Conservation (phyloP, 2,329 filamentous ascomycete genomes). For the Xylaria sp. region DNA sequence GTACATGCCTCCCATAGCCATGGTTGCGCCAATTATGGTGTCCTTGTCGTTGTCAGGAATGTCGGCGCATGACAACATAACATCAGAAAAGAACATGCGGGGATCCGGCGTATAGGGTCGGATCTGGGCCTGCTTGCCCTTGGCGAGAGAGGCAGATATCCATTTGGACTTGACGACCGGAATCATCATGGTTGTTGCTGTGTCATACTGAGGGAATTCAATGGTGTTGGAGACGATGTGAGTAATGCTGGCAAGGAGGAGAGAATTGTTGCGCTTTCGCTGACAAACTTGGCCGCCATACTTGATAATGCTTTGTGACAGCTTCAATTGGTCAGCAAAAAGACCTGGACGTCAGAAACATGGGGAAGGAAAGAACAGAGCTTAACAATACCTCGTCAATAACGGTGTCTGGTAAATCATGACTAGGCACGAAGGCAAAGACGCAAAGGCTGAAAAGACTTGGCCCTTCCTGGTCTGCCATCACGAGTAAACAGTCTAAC, state of each 20-base stretch:
- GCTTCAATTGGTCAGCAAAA: conserved; percentile 47
- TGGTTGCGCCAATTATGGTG: conserved; percentile 86
- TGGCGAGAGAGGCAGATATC: conserved; percentile 76
- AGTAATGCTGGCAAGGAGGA: conserved; percentile 60
- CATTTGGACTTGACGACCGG: conserved; percentile 86
- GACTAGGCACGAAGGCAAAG: conserved; percentile 45
- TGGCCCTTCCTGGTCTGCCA: conserved; percentile 44
- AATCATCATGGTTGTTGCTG: conserved; percentile 79
- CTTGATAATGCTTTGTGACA: conserved; percentile 56
- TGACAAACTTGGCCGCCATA: conserved; percentile 63
- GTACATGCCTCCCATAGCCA: conserved; percentile 89
- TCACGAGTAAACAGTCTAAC: conserved; percentile 32
- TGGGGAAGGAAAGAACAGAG: neutral
- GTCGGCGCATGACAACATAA: conserved; percentile 83
- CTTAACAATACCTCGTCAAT: conserved; percentile 44
- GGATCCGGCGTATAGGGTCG: conserved; percentile 92
- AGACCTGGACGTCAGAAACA: neutral
- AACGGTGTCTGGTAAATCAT: conserved; percentile 40
- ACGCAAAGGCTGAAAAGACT: conserved; percentile 45
- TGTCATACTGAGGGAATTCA: conserved; percentile 89
- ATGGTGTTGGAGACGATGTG: conserved; percentile 76
- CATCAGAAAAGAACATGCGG: conserved; percentile 86
- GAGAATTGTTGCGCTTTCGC: conserved; percentile 59
- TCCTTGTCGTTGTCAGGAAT: conserved; percentile 89
- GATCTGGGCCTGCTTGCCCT: conserved; percentile 77